Base-by-base conservation (phyloP, 441 rosid species). In the Geranium incanum region DNA sequence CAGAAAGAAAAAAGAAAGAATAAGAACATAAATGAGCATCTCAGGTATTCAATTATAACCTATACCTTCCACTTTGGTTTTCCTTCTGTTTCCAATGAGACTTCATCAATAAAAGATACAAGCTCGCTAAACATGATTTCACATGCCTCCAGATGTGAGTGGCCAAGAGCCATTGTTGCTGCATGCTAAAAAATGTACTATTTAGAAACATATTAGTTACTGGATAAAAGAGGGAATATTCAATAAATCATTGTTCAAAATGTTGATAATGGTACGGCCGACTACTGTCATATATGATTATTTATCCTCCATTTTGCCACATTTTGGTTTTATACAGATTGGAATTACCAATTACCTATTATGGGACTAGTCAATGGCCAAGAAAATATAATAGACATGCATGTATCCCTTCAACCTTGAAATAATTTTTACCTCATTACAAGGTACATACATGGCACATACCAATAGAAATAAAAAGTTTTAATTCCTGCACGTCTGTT, bases 121-220 rank as follows among this genome's bases (percentile, higher is more conserved):
- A 96, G 93, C 82, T 91, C 97, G 59, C 86, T 82, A 74, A 93
- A 93, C 98, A 96, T 96, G 68, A 86, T 86, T 84, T 96, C 98
- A 78, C 99, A 96, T 52, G 97, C 91, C 84, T 96, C 99, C 81
- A 95, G 85, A 83, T 91, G 99, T 36, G 99, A 93, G 82, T 88
- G 97, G 68, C 99, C 99, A 12, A 96, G 99, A 72, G 97, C 98
- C 97, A 91, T 88, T 73, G 98, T 91, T 65, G 98, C 97, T 73
- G 97, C 96, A 83, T 91, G 93, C 99, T 96, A 76, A 60, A 19
- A 60, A 81, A 45, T 37, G 45, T 23, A 76, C 33, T 79, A 75
- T 68, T 74, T 48, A 60, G 67, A 38, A 72, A 73, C 52, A 80
- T 28, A 69, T 67, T 63, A 63, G 38, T 63, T 62, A 6, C n/a